These are phyloP conservation scores for Bipolaris oryzae DNA, from an alignment of 2,329 filamentous ascomycete species.

Conservation along the genomic window DNA sequence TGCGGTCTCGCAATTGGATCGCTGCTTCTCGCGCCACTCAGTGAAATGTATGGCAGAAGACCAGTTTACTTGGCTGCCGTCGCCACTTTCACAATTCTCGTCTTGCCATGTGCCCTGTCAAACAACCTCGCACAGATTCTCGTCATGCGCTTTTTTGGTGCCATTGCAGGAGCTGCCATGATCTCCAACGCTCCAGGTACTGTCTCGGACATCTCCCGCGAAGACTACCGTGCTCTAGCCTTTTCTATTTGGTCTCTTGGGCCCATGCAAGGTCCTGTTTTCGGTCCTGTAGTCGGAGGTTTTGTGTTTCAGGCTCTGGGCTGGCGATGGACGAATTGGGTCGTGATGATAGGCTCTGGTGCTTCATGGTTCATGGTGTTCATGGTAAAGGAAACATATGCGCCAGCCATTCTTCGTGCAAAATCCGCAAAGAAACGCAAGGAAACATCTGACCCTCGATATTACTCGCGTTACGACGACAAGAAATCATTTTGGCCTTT, in stretches of 20 bases:
- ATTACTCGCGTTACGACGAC: constrained; percentile 81
- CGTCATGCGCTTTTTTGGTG: constrained; percentile 75
- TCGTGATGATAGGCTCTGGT: constrained; percentile 66
- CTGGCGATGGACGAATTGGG: constrained; percentile 89
- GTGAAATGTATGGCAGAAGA: constrained; percentile 71
- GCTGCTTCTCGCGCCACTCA: constrained; percentile 74
- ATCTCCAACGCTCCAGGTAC: constrained; percentile 83
- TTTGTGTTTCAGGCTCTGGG: constrained; percentile 79
- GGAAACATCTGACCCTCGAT: constrained; percentile 76
- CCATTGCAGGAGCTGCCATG: constrained; percentile 77
- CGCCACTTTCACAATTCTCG: constrained; percentile 67
- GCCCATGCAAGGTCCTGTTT: constrained; percentile 73
- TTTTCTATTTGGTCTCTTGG: constrained; percentile 85
- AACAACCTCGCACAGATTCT: constrained; percentile 71
- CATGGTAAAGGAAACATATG: constrained; percentile 80
- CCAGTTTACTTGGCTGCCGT: constrained; percentile 72
- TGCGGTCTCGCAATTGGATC: constrained; percentile 74
- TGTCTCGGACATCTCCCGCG: constrained; percentile 80
- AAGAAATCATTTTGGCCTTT: constrained; percentile 68
- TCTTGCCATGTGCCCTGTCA: constrained; percentile 74
- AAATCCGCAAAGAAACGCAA: constrained; percentile 74
- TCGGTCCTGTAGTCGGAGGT: constrained; percentile 64
- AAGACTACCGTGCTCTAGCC: constrained; percentile 79
- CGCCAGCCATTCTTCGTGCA: constrained; percentile 68
- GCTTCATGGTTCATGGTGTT: constrained; percentile 64